These are phyloP conservation scores for Fusarium annulatum DNA, from an alignment of 2,329 filamentous ascomycete species.

Conservation along the genomic window DNA sequence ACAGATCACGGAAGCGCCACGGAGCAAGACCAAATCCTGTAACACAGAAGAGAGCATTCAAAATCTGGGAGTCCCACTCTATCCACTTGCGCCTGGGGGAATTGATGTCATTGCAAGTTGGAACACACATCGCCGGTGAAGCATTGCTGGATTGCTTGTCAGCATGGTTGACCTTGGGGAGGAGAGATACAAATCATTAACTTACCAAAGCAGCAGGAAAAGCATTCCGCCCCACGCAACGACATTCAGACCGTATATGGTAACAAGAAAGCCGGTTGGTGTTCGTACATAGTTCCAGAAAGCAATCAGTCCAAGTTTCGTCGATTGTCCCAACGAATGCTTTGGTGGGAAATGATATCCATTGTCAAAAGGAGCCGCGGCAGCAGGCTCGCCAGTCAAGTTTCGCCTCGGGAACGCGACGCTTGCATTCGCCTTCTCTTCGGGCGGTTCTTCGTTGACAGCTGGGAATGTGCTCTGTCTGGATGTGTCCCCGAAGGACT, in stretches of 20 bases:
- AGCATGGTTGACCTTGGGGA: constrained; percentile 3
- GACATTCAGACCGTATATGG: constrained; percentile 83
- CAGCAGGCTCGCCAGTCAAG: constrained; percentile 40
- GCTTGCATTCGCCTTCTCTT: constrained; percentile 11
- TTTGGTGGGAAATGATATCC: constrained; percentile 74
- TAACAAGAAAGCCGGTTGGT: constrained; percentile 79
- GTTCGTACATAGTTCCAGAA: constrained; percentile 82
- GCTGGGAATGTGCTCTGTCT: constrained; percentile 36
- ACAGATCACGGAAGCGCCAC: constrained; percentile 86
- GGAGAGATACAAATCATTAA: background rate
- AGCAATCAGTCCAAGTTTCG: constrained; percentile 65
- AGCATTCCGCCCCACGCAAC: constrained; percentile 94
- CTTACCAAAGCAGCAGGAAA: constrained; percentile 82
- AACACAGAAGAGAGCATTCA: constrained; percentile 85
- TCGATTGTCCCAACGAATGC: constrained; percentile 69
- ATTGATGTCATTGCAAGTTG: constrained; percentile 75
- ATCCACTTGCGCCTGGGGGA: constrained; percentile 86
- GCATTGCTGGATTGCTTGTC: constrained; percentile 37
- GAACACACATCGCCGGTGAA: constrained; percentile 76
- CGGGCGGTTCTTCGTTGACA: constrained; percentile 37
- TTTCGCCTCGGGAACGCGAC: constrained; percentile 11
- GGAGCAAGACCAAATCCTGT: constrained; percentile 86
- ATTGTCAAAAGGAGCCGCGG: constrained; percentile 64
- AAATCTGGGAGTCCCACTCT: constrained; percentile 83
- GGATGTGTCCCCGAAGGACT: constrained; percentile 40